Percentiles rank a stretch among this genome's conserved stretches.
Conservation (phyloP, 1,139 yeast genomes). For the Protomyces macrosporus region DNA sequence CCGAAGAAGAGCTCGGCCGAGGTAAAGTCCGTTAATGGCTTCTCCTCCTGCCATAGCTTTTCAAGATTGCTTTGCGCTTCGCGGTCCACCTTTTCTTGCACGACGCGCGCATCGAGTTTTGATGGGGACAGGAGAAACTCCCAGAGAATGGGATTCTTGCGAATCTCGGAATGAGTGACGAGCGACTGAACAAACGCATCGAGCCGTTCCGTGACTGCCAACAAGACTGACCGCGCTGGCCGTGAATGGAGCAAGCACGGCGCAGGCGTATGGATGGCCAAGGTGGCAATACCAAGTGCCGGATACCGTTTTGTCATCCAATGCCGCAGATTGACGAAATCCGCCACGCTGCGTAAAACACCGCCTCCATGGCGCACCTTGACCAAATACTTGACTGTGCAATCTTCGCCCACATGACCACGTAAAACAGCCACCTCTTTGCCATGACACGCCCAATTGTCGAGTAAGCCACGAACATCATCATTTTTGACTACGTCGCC, state of each 20-base stretch:
- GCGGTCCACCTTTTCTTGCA: constrained; percentile 1
- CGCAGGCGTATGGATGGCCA: constrained; percentile 30
- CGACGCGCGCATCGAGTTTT: constrained; percentile 28
- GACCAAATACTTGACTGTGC: constrained; percentile 21
- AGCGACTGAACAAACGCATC: constrained; percentile 48
- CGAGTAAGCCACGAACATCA: constrained; percentile 46
- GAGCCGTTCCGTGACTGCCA: constrained; percentile 48
- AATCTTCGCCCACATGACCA: constrained; percentile 21
- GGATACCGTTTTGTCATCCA: constrained; percentile 38
- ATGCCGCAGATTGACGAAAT: constrained; percentile 42
- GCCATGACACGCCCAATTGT: constrained; percentile 34
- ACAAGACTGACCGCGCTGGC: constrained; percentile 42
- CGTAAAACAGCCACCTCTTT: constrained; percentile 16
- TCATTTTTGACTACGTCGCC: constrained; percentile 50
- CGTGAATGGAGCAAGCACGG: constrained; percentile 40
- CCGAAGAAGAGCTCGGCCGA: constrained; percentile 11
- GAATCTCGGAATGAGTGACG: constrained; percentile 39
- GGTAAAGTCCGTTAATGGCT: background rate
- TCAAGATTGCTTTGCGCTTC: background rate
- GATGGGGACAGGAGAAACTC: constrained; percentile 45
- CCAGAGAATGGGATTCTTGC: constrained; percentile 43
- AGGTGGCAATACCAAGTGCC: constrained; percentile 34
- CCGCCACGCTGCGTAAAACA: constrained; percentile 36
- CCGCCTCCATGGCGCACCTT: constrained; percentile 15
- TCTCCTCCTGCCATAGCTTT: constrained; percentile 14